phyloP scores from a whole-genome alignment of 202 grass and related monocot species.

The Carex arenaria region DNA sequence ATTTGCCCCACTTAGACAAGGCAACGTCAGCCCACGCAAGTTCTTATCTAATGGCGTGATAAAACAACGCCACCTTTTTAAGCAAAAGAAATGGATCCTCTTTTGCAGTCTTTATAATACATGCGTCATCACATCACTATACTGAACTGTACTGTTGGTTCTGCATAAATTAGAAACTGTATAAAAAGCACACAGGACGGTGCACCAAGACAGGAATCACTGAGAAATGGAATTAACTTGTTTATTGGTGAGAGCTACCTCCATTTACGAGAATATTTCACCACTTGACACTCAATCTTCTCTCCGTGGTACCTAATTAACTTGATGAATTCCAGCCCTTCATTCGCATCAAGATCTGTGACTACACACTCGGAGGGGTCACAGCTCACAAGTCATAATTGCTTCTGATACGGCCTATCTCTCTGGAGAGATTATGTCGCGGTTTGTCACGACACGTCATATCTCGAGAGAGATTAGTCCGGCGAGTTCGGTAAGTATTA shows the following conservation, averaged over 20 bases:
- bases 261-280: not conserved
- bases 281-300: not conserved
- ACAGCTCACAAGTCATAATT: no score
- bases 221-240: not conserved
- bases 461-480: no score
- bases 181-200: not conserved
- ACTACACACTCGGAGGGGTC: no score
- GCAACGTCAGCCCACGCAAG: not conserved
- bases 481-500: no score
- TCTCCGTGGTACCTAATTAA: not conserved
- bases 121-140: not conserved
- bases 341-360: not conserved
- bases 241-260: not conserved
- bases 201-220: not conserved
- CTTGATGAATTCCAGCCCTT: not conserved
- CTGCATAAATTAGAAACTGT: not conserved
- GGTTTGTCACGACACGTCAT: no score
- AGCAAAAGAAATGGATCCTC: not conserved
- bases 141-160: no score
- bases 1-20: not conserved
- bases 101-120: not conserved
- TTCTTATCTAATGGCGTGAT: not conserved
- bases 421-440: no score
- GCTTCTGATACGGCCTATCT: no score
- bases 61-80: not conserved